Conservation (phyloP, 176 grass and related monocot species). For the Thinopyrum elongatum region DNA sequence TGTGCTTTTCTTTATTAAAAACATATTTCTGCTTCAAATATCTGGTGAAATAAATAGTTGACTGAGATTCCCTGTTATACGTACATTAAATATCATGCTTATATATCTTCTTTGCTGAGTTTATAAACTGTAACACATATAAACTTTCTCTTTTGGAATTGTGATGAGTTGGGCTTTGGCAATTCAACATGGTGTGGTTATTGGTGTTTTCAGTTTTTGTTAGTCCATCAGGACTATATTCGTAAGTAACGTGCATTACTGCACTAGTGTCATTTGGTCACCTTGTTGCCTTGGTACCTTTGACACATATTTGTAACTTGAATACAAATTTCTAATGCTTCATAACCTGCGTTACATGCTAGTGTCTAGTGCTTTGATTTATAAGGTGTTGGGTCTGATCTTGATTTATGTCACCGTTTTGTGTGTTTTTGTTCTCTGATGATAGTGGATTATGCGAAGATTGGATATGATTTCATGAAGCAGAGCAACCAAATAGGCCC, state of each 20-base stretch:
- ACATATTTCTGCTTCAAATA: conserved; percentile 6
- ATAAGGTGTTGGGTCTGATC: not conserved
- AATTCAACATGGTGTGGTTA: not conserved
- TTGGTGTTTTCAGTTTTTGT: not conserved
- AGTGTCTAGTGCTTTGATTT: not conserved
- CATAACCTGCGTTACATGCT: not conserved
- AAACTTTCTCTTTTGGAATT: not conserved
- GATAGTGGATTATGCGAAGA: conserved; percentile 53
- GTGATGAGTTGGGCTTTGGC: not conserved
- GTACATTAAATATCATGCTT: not conserved
- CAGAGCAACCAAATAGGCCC: conserved; percentile 61
- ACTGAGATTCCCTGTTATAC: not conserved
- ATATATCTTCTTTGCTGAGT: not conserved
- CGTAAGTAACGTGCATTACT: not conserved
- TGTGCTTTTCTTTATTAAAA: not conserved
- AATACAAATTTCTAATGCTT: not conserved
- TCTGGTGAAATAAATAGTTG: not conserved
- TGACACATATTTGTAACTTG: not conserved
- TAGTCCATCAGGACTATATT: not conserved
- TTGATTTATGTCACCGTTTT: not conserved
- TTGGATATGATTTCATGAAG: conserved; percentile 62
- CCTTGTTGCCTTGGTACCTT: not conserved
- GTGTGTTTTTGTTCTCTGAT: conserved; percentile 29
- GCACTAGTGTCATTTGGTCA: conserved; percentile 1
- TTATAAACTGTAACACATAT: not conserved